Conservation (phyloP, 768 basidiomycete genomes). For the Podaxis sp. region DNA sequence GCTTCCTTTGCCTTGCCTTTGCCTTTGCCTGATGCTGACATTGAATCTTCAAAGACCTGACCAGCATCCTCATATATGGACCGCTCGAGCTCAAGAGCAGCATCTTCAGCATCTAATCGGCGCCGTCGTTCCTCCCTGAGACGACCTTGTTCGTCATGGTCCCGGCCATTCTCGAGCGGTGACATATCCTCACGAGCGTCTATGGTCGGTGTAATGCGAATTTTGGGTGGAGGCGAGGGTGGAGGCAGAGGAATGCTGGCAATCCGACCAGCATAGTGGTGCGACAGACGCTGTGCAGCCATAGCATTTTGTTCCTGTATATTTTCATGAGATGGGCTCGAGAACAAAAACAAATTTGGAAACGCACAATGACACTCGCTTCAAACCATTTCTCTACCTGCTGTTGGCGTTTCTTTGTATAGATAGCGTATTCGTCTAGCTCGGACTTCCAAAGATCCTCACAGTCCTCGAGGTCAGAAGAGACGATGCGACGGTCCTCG, state of each 20-base stretch:
- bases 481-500: constrained; percentile 50
- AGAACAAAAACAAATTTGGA: background rate
- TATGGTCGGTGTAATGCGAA: constrained; percentile 8
- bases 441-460: constrained; percentile 75
- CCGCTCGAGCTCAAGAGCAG: constrained; percentile 57
- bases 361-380: constrained; percentile 57
- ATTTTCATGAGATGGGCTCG: constrained; percentile 13
- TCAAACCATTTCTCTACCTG: constrained; percentile 78
- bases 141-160: constrained; percentile 27
- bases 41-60: constrained; percentile 9
- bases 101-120: constrained; percentile 47
- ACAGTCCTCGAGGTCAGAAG: constrained; percentile 83
- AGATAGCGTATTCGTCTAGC: constrained; percentile 65
- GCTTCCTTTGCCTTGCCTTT: constrained; percentile 47
- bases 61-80: constrained; percentile 44
- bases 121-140: constrained; percentile 21
- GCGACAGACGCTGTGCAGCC: constrained; percentile 59
- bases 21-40: constrained; percentile 15
- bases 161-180: constrained; percentile 28
- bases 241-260: constrained; percentile 43
- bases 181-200: constrained; percentile 1
- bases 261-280: constrained; percentile 54
- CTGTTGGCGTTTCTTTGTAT: constrained; percentile 71
- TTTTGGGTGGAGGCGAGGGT: constrained; percentile 28
- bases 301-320: constrained; percentile 69